Conservation (phyloP, 306 rosid species). For the Quercus wislizeni region DNA sequence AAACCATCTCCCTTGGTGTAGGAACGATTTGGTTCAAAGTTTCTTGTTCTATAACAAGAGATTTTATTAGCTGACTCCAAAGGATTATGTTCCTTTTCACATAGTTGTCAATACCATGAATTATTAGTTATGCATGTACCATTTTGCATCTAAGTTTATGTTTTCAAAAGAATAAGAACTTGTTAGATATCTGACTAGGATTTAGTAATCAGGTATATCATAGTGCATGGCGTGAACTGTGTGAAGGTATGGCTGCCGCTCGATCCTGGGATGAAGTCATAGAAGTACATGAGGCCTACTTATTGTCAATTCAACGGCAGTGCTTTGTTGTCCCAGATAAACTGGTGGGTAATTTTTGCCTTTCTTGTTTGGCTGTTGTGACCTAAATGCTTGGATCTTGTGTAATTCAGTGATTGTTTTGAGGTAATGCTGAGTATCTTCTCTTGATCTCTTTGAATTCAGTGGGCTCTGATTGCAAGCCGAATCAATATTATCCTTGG, state of each 20-base stretch:
- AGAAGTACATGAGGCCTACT: constrained; percentile 87
- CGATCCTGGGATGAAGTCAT: constrained; percentile 91
- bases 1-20: too few relatives aligned
- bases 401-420: constrained; percentile 18
- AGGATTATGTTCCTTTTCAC: neutral
- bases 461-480: constrained; percentile 98
- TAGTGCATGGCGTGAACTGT: constrained; percentile 98
- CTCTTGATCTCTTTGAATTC: constrained; percentile 24
- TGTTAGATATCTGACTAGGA: constrained; percentile 30
- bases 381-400: constrained; percentile 12
- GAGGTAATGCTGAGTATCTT: constrained; percentile 32
- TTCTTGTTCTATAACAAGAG: too few relatives aligned
- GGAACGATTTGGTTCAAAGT: too few relatives aligned
- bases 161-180: constrained; percentile 16
- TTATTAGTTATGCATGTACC: neutral
- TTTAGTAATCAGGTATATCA: constrained; percentile 80
- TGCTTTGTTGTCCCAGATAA: constrained; percentile 98
- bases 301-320: constrained; percentile 87
- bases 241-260: constrained; percentile 82
- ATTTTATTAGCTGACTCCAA: too few relatives aligned
- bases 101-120: neutral
- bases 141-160: constrained; percentile 16
- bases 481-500: constrained; percentile 91
- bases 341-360: constrained; percentile 55
- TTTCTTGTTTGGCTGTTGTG: neutral